These are phyloP conservation scores for Skeletonema grethae DNA, from an alignment of 108 stramenopile genomes.

Conservation along the genomic window DNA sequence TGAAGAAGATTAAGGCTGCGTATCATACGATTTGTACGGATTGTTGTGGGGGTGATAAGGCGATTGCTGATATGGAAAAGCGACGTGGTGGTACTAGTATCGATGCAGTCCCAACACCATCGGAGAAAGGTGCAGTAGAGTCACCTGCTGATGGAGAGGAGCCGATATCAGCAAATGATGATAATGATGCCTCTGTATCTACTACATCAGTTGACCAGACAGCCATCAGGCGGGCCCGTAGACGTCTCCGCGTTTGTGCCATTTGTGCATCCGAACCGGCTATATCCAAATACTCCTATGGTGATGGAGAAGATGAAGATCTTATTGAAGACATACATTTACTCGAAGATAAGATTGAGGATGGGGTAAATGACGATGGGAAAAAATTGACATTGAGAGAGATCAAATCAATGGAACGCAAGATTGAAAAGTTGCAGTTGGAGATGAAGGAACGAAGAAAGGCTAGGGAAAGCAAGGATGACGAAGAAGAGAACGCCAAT, in stretches of 20 bases:
- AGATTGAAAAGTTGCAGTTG: conserved; percentile 43
- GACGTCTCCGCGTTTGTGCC: conserved; percentile 61
- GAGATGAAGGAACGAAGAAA: conserved; percentile 38
- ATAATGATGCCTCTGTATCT: neutral
- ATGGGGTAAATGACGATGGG: conserved; percentile 31
- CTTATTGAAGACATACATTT: conserved; percentile 26
- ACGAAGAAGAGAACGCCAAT: conserved; percentile 15
- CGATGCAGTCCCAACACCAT: neutral
- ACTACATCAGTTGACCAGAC: neutral
- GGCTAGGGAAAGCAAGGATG: conserved; percentile 22
- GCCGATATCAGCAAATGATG: neutral
- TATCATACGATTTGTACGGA: conserved; percentile 87
- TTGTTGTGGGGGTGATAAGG: conserved; percentile 59
- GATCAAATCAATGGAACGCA: conserved; percentile 60
- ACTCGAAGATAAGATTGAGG: conserved; percentile 40
- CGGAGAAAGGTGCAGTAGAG: neutral
- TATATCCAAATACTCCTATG: conserved; percentile 63
- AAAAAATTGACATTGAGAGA: conserved; percentile 67
- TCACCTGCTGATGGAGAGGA: conserved; percentile 8
- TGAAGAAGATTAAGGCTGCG: conserved; percentile 70
- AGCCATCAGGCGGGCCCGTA: neutral
- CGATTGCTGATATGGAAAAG: conserved; percentile 55
- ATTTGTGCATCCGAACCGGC: conserved; percentile 80
- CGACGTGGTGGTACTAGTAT: neutral
- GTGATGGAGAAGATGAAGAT: conserved; percentile 49